Base-by-base conservation (phyloP, 2,329 filamentous ascomycete species). In the Nemania serpens region DNA sequence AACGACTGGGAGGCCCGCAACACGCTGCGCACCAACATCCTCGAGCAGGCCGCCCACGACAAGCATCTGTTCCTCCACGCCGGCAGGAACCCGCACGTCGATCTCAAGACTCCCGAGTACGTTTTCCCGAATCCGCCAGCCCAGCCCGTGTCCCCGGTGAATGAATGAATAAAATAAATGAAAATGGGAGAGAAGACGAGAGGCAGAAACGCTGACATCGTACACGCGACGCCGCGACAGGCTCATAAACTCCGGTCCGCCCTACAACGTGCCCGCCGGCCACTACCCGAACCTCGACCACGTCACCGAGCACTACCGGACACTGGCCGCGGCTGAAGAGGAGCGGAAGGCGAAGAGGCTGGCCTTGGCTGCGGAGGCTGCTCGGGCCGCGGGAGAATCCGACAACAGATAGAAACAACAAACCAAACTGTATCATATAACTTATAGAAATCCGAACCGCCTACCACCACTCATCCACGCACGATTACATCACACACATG, bases 61-160 rank as follows among this genome's bases (percentile, higher is more conserved):
- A 82, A 80, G 70, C 82, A 85, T 67, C 76, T 87, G 53, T 80
- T 86, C 67, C 73, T 78, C 67, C 76, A 81, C 67, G 75, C 73
- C 55, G 73, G 75, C 67, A 78, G 77, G 71, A 78, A 78, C 72
- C 71, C 70, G 65, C 78, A 78, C 66, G 75, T 83, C 67, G 82
- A 86, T 63, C 77, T 86, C 66, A 79, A 80, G 66, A 84, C 75
- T 65, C 84, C 84, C 46, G 84, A 87, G 84, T 87, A 79, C 63
- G 83, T 82, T 57, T n/a, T 5, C 15, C 5, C 11, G 15, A 34
- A 20, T 36, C 47, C 43, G 36, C 46, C 33, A 49, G n/a, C 41
- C 10, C 5, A 6, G 3, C 33, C n/a, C 17, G 17, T 37, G 20
- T 37, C 10, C 17, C 11, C 9, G 15, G 3, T n/a, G 12, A 33